Percentiles rank a stretch among this genome's conserved stretches.
phyloP scores from a whole-genome alignment of 164 flowering plant species.

The Chimonanthus praecox region DNA sequence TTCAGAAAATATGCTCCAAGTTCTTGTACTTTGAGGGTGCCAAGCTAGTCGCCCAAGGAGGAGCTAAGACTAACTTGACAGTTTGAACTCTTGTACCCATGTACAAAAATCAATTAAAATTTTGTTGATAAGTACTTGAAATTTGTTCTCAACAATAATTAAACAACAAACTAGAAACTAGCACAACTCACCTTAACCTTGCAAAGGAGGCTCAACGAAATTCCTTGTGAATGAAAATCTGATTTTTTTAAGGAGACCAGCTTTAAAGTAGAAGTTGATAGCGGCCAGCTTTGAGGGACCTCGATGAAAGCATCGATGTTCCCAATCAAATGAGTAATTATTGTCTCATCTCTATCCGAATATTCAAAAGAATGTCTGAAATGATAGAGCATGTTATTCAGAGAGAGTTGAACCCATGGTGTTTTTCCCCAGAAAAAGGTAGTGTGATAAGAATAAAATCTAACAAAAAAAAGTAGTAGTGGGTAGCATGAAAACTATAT shows the following conservation, averaged over 20 bases:
- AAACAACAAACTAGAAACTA: background rate
- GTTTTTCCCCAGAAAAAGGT: background rate
- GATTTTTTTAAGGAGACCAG: slow-evolving; percentile 61
- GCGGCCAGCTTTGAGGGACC: slow-evolving; percentile 74
- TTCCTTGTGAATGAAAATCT: slow-evolving; percentile 33
- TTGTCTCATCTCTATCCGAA: slow-evolving; percentile 55
- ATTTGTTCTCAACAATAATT: no score
- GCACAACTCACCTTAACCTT: slow-evolving; percentile 58
- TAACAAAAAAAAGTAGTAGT: background rate
- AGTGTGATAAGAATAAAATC: background rate
- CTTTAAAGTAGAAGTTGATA: slow-evolving; percentile 41
- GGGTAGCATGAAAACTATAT: background rate
- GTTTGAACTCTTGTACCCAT: no score
- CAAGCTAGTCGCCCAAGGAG: no score
- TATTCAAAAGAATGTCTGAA: slow-evolving; percentile 72
- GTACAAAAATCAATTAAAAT: no score
- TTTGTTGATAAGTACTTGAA: no score
- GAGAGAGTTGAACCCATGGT: background rate
- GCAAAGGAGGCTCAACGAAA: slow-evolving; percentile 57
- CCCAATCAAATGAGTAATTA: slow-evolving; percentile 54
- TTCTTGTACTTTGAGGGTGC: no score
- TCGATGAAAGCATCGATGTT: slow-evolving; percentile 70
- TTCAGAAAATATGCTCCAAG: no score
- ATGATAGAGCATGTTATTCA: background rate
- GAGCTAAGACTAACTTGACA: no score